A percentile compares a stretch with the other conserved stretches of the same genome.
These are phyloP conservation scores for Solanum hybrid DNA, from an alignment of 305 asterid species.

Conservation along the genomic window DNA sequence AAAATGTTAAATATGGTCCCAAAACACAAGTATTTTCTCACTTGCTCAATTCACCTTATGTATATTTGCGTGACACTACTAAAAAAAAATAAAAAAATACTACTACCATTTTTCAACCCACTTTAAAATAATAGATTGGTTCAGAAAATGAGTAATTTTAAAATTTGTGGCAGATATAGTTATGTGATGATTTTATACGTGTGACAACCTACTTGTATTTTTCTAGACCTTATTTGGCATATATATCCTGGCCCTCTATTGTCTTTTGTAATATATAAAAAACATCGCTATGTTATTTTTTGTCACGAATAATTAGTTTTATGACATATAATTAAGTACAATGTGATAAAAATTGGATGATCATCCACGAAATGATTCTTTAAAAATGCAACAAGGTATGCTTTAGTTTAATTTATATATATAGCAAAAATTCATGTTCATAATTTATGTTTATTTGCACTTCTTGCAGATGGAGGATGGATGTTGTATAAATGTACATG, in stretches of 20 bases:
- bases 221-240: background rate
- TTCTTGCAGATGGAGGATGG: background rate
- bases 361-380: background rate
- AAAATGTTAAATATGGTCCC: background rate
- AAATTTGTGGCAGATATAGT: background rate
- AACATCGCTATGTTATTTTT: background rate
- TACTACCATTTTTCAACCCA: background rate
- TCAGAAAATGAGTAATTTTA: background rate
- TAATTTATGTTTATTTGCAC: background rate
- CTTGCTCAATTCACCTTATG: background rate
- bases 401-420: too few relatives aligned
- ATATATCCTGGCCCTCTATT: too few relatives aligned
- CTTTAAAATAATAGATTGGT: background rate
- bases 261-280: background rate
- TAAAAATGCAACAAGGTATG: background rate
- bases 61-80: background rate
- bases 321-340: background rate
- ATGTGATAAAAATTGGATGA: background rate
- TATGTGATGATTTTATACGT: background rate
- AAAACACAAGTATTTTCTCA: background rate
- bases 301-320: background rate
- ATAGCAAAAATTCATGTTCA: background rate
- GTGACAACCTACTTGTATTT: background rate
- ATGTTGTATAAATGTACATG: background rate
- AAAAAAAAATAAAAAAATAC: too few relatives aligned